phyloP scores from a whole-genome alignment of 163 green algal genomes.

The Prototheca wickerhamii region DNA sequence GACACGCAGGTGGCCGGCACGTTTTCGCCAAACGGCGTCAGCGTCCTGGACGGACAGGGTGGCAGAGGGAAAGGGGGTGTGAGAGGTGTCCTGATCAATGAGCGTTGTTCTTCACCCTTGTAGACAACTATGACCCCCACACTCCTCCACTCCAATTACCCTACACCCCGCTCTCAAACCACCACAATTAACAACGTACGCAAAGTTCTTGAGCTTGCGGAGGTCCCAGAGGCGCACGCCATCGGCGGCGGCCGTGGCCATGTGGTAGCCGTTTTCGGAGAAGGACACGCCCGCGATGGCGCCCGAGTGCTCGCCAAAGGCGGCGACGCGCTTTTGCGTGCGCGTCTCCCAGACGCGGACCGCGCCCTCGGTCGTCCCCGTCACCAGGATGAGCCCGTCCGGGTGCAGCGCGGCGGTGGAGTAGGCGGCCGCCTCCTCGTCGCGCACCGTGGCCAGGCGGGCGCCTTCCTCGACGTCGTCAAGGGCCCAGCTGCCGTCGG shows the following conservation, averaged over 20 bases:
- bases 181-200: conserved; percentile 27
- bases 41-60: conserved; percentile 30
- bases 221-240: conserved; percentile 96
- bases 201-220: conserved; percentile 85
- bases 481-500: conserved; percentile 72
- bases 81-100: neutral
- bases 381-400: conserved; percentile 86
- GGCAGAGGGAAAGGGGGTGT: neutral
- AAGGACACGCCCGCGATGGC: conserved; percentile 67
- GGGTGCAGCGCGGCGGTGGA: conserved; percentile 78
- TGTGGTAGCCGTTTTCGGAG: conserved; percentile 92
- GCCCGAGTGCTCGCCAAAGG: conserved; percentile 63
- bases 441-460: neutral
- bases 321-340: conserved; percentile 65
- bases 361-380: conserved; percentile 49
- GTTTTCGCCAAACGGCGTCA: conserved; percentile 48
- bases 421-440: conserved; percentile 41
- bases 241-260: conserved; percentile 72
- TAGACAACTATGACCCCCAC: no score
- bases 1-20: conserved; percentile 33
- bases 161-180: neutral
- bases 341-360: conserved; percentile 84
- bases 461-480: conserved; percentile 44
- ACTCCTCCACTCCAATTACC: neutral
- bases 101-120: neutral